phyloP scores from a whole-genome alignment of 768 basidiomycete genomes.

The Hortiboletus flavorubellus region DNA sequence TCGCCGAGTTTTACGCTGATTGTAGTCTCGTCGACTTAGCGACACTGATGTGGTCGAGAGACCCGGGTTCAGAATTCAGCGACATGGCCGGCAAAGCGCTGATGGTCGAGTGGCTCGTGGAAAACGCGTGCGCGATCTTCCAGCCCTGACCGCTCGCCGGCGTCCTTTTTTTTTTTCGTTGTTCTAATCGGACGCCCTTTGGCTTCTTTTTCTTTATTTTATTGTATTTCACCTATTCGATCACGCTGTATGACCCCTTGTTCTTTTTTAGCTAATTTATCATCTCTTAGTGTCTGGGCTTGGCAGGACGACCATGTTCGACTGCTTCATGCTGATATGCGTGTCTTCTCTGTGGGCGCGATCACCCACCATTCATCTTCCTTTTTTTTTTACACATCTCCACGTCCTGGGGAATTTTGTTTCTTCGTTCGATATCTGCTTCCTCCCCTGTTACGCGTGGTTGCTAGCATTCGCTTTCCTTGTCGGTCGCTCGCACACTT shows the following conservation, averaged over 20 bases:
- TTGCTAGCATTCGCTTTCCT: conserved; percentile 7
- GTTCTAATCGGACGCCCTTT: not conserved
- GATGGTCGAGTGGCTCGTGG: conserved; percentile 91
- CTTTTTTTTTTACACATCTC: not conserved
- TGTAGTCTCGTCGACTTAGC: conserved; percentile 44
- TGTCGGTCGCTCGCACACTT: not conserved
- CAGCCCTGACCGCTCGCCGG: conserved; percentile 1
- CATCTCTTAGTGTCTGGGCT: conserved; percentile 5
- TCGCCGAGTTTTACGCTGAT: not conserved
- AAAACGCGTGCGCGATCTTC: conserved; percentile 69
- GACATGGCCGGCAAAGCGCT: conserved; percentile 98
- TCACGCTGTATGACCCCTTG: conserved; percentile 9
- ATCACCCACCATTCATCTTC: not conserved
- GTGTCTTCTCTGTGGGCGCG: not conserved
- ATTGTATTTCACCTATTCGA: conserved; percentile 26
- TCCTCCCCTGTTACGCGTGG: not conserved
- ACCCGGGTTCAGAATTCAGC: conserved; percentile 85
- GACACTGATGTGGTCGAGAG: conserved; percentile 88
- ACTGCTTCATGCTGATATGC: conserved; percentile 1
- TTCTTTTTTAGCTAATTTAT: conserved; percentile 21
- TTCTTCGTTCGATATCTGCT: not conserved
- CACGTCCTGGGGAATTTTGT: not conserved
- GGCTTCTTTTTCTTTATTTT: conserved; percentile 15
- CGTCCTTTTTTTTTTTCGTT: not conserved
- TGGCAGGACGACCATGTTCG: conserved; percentile 2